Evolutionary conservation across 192 early-diverging fungal species (phyloP).

Genomic region (Podila clonocystis): DNA sequence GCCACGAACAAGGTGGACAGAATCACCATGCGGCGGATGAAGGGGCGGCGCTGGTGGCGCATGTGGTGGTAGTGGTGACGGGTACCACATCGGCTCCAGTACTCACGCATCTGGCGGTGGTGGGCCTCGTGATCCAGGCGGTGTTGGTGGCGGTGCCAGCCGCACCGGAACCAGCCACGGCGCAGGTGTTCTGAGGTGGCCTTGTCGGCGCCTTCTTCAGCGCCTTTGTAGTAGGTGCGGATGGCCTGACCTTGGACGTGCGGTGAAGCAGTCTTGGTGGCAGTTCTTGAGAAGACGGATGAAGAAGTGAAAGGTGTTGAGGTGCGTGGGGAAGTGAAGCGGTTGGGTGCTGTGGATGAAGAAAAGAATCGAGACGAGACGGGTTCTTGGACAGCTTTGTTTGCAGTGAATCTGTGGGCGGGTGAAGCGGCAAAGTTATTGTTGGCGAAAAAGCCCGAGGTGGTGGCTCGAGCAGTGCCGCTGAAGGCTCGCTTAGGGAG

Average conservation of each 20-base stretch:
- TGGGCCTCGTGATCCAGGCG: neutral
- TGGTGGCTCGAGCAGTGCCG: neutral
- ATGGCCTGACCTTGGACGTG: neutral
- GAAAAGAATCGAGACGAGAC: neutral
- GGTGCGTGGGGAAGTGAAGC: neutral
- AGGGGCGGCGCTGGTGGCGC: conserved; percentile 15
- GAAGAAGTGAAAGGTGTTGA: conserved; percentile 1
- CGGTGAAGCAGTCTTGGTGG: neutral
- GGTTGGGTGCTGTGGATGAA: neutral
- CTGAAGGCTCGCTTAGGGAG: neutral
- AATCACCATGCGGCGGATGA: conserved; percentile 18
- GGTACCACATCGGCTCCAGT: neutral
- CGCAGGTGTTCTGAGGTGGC: neutral
- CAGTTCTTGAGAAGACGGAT: neutral
- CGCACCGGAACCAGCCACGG: neutral
- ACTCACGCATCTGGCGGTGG: neutral
- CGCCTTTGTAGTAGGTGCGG: neutral
- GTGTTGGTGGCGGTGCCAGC: neutral
- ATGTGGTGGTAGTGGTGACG: neutral
- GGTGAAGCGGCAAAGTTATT: neutral
- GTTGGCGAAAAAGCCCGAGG: neutral
- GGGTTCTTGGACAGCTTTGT: neutral
- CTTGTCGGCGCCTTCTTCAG: neutral
- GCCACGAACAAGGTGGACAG: conserved; percentile 23
- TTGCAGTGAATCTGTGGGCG: conserved; percentile 4